Evolutionary conservation across 768 basidiomycete species (phyloP).

Genomic region (Leccinum ochraceum): DNA sequence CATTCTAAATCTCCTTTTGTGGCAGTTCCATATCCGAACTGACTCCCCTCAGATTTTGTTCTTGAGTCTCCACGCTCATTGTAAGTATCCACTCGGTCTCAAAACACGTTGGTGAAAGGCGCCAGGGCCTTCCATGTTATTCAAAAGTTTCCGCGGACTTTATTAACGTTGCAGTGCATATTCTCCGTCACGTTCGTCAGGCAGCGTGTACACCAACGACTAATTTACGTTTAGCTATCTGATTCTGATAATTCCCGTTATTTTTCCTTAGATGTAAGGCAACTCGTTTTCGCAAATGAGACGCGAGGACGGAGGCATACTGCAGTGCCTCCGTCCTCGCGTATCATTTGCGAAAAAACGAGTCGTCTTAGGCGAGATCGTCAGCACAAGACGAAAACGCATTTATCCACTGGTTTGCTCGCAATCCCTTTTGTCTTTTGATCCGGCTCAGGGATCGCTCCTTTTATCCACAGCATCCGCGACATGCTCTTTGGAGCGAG

Average conservation of each 20-base stretch:
- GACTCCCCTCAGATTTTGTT: not conserved
- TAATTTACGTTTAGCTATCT: conserved; percentile 28
- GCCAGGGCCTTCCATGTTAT: not conserved
- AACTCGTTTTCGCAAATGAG: conserved; percentile 14
- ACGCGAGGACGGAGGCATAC: conserved; percentile 8
- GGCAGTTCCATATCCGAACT: not conserved
- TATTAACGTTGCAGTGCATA: not conserved
- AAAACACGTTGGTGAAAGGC: conserved; percentile 6
- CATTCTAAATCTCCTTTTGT: not conserved
- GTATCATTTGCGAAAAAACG: conserved; percentile 14
- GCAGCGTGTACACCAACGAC: conserved; percentile 24
- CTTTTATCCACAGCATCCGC: conserved; percentile 13
- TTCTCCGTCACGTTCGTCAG: conserved; percentile 5
- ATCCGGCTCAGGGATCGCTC: conserved; percentile 30
- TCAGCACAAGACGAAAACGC: conserved; percentile 10
- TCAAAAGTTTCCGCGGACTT: not conserved
- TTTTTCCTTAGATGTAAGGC: conserved; percentile 9
- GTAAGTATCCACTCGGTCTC: not conserved
- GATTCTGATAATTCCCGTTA: conserved; percentile 15
- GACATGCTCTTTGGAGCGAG: conserved; percentile 9
- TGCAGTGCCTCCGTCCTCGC: conserved; percentile 11
- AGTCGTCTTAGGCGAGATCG: conserved; percentile 3
- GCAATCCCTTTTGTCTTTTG: conserved; percentile 19
- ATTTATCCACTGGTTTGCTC: conserved; percentile 10
- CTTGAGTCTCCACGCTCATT: not conserved